These are phyloP conservation scores for Dalbergia oliveri DNA, from an alignment of 306 rosid genomes.

Conservation along the genomic window DNA sequence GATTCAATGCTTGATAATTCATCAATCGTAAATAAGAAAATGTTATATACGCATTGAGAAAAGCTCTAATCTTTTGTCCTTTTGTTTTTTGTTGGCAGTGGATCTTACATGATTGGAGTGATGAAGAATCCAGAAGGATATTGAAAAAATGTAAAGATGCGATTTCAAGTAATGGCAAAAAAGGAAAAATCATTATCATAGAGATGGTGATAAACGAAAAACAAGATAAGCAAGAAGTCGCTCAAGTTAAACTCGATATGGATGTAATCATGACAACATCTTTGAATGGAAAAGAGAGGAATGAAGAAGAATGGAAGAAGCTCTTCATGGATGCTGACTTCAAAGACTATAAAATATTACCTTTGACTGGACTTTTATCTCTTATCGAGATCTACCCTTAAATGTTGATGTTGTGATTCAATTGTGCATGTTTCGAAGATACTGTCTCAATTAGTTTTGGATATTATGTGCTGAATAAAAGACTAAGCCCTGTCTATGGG, in stretches of 20 bases:
- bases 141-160: constrained; percentile 50
- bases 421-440: too few relatives aligned
- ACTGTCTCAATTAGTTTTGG: neutral
- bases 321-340: constrained; percentile 52
- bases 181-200: constrained; percentile 54
- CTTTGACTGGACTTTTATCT: constrained; percentile 43
- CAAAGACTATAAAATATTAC: constrained; percentile 41
- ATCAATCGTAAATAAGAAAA: too few relatives aligned
- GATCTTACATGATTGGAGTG: constrained; percentile 37
- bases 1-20: too few relatives aligned
- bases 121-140: constrained; percentile 46
- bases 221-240: constrained; percentile 18
- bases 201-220: constrained; percentile 51
- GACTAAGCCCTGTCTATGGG: too few relatives aligned
- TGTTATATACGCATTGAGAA: neutral
- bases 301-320: constrained; percentile 49
- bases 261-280: constrained; percentile 51
- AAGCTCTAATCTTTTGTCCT: neutral
- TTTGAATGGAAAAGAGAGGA: constrained; percentile 31
- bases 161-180: constrained; percentile 31
- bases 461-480: neutral
- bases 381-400: constrained; percentile 56
- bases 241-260: constrained; percentile 37
- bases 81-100: neutral
- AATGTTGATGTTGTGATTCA: neutral